Base-by-base conservation (phyloP, 2,329 filamentous ascomycete genomes). In the Xylogone sp. region DNA sequence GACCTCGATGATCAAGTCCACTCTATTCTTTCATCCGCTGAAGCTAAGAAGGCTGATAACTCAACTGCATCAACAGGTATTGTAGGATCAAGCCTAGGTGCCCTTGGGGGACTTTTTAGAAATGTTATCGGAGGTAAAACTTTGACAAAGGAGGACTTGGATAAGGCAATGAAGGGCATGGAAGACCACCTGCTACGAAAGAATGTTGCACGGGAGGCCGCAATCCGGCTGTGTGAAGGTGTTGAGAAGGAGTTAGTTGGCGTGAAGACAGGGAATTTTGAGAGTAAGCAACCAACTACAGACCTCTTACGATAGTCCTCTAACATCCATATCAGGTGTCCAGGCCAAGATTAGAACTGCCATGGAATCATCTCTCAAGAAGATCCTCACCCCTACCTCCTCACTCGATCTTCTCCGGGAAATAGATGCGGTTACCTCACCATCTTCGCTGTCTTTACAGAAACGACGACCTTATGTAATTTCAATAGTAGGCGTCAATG, bases 401-500 rank as follows among this genome's bases (percentile, higher is more conserved):
- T 97, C 93, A 2, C 81, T 97, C 57, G 94, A 99, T 70, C 83
- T 99, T 46, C 84, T 99, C 45, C 90, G 92, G 62, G 91, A 96
- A 68, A 97, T 99, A 61, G 86, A 93, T 65, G 81, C 86, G 43
- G 83, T 95, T 55, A 86, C 84, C 6, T 76, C 82, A 10, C 86
- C 89, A 1, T 74, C 86, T 0, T 76, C 74, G 20, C 81, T 84
- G 2, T 84, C 84, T 24, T 76, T 84, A 54, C 75, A 81, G 59
- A 77, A 79, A 53, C 71, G 80, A 19, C 86, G 94, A 3, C 94
- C 94, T 43, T 99, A 97, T 67, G 93, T 97, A 63, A 95, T 99
- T 67, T 97, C 91, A 52, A 96, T 99, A 55, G 94, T 99, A 43
- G 94, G 94, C 56, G 94, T 99, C 67, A 99, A 99, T 69, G 94